Conservation (phyloP, 805 yeast species). For the Cyberlindnera xishuangbannaensis region DNA sequence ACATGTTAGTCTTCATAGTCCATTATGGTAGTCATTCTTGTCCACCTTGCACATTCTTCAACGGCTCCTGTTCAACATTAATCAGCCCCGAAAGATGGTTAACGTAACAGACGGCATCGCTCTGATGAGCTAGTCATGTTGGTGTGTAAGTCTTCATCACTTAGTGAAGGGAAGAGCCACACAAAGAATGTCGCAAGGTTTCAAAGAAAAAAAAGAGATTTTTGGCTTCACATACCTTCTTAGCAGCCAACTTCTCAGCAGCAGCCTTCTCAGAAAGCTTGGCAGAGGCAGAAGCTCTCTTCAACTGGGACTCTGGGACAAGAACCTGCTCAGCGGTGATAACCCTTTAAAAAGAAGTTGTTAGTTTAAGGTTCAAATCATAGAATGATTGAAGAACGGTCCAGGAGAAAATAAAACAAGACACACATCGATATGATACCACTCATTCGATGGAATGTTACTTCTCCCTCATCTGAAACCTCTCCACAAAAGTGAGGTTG, state of each 20-base stretch:
- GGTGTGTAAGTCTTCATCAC: constrained; percentile 48
- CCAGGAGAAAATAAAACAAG: too few relatives aligned
- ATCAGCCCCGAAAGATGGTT: constrained; percentile 81
- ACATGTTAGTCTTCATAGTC: constrained; percentile 13
- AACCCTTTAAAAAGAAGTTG: constrained; percentile 21
- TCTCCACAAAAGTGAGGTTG: background rate
- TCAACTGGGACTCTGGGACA: constrained; percentile 80
- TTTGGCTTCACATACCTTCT: constrained; percentile 76
- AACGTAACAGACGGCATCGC: constrained; percentile 64
- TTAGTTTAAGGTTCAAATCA: constrained; percentile 8
- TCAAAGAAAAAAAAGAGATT: constrained; percentile 5
- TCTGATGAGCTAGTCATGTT: constrained; percentile 51
- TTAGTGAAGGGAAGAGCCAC: too few relatives aligned
- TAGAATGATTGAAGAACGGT: too few relatives aligned
- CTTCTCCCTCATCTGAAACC: constrained; percentile 13
- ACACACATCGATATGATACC: constrained; percentile 29
- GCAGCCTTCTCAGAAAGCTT: constrained; percentile 73
- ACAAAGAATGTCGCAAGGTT: too few relatives aligned
- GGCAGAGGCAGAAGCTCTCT: constrained; percentile 74
- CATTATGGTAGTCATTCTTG: too few relatives aligned
- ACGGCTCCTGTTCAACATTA: constrained; percentile 8
- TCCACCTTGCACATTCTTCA: too few relatives aligned
- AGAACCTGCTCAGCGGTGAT: constrained; percentile 35
- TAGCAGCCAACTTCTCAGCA: constrained; percentile 73
- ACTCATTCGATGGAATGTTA: constrained; percentile 25